Conservation (phyloP, 2,329 filamentous ascomycete species). For the Cladosporium oxysporum region DNA sequence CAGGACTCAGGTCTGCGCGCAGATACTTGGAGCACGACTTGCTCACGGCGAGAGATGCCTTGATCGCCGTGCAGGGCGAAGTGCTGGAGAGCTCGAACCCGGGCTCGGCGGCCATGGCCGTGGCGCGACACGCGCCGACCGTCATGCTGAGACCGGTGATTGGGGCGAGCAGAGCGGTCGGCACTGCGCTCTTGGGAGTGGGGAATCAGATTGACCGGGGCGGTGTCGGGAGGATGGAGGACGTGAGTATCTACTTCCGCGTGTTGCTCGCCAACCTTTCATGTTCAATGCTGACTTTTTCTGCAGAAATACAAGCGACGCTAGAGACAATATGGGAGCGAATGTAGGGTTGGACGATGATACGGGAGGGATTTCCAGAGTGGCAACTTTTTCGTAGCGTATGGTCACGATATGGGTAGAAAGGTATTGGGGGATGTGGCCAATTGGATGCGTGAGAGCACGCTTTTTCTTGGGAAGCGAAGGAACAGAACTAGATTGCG, state of each 20-base stretch:
- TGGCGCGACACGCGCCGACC: slow-evolving; percentile 82
- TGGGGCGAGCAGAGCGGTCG: slow-evolving; percentile 83
- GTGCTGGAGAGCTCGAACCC: slow-evolving; percentile 84
- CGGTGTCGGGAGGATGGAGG: slow-evolving; percentile 78
- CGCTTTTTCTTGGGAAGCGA: too few species aligned
- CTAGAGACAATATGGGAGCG: slow-evolving; percentile 9
- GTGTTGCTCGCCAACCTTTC: neutral
- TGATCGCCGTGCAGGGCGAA: slow-evolving; percentile 91
- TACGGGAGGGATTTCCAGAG: neutral
- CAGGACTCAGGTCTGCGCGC: slow-evolving; percentile 82
- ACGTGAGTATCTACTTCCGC: slow-evolving; percentile 66
- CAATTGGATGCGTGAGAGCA: too few species aligned
- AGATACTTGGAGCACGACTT: slow-evolving; percentile 82
- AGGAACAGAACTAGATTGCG: neutral
- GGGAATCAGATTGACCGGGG: slow-evolving; percentile 87
- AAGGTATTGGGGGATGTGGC: too few species aligned
- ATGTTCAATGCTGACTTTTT: slow-evolving; percentile 23
- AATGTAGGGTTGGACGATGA: neutral
- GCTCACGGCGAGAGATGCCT: slow-evolving; percentile 82
- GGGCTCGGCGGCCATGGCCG: slow-evolving; percentile 74
- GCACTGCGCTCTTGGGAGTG: slow-evolving; percentile 86
- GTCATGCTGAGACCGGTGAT: slow-evolving; percentile 89
- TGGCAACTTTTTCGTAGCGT: neutral
- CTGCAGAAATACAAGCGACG: slow-evolving; percentile 39
- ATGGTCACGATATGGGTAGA: neutral